phyloP scores from a whole-genome alignment of 176 grass and related monocot species.

The Lolium rigidum region DNA sequence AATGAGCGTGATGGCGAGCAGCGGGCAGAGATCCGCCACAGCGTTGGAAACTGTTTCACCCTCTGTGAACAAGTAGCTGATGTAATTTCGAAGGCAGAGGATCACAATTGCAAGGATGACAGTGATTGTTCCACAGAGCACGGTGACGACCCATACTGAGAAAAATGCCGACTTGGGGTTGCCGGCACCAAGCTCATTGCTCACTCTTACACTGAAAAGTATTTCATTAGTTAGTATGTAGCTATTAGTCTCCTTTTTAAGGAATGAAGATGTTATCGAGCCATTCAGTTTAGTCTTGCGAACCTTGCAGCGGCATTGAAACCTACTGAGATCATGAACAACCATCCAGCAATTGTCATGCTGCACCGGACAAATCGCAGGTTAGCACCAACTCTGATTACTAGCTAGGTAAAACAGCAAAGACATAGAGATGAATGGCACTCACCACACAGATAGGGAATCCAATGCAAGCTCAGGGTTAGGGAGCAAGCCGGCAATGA shows the following conservation, averaged over 20 bases:
- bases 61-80: conserved; percentile 81
- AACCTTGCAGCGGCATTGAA: conserved; percentile 92
- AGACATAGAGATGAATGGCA: neutral
- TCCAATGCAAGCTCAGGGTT: conserved; percentile 22
- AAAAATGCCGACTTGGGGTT: conserved; percentile 71
- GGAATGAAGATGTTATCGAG: neutral
- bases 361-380: conserved; percentile 40
- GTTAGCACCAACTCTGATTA: neutral
- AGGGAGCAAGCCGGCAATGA: conserved; percentile 11
- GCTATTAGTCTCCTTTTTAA: neutral
- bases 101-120: conserved; percentile 44
- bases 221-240: neutral
- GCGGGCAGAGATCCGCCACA: conserved; percentile 69
- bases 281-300: neutral
- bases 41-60: conserved; percentile 63
- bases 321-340: conserved; percentile 91
- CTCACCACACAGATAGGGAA: conserved; percentile 15
- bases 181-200: conserved; percentile 85
- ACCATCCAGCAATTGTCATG: conserved; percentile 74
- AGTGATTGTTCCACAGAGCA: conserved; percentile 38
- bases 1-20: conserved; percentile 62
- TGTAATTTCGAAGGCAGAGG: conserved; percentile 61
- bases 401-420: neutral
- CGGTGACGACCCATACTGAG: conserved; percentile 68
- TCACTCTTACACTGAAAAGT: conserved; percentile 66